These are phyloP conservation scores for Solanum clarkiae DNA, from an alignment of 257 asterid genomes.

Conservation along the genomic window DNA sequence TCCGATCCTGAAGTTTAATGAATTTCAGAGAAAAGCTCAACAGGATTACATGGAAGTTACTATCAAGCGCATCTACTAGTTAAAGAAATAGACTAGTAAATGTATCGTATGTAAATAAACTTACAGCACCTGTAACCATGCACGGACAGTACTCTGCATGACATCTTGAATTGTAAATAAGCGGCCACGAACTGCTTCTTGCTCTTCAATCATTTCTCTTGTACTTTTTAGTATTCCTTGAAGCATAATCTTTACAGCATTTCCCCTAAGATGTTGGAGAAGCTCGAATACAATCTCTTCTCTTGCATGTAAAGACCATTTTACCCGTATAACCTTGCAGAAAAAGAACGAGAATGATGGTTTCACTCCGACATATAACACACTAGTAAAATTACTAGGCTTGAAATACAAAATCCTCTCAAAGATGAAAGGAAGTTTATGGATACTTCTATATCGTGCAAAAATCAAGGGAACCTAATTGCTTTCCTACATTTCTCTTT, in stretches of 20 bases:
- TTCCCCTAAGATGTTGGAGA: conserved; percentile 82
- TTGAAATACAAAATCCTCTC: neutral
- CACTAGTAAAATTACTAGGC: neutral
- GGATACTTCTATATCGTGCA: neutral
- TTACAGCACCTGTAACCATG: conserved; percentile 77
- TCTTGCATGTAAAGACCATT: conserved; percentile 98
- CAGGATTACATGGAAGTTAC: neutral
- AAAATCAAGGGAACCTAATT: neutral
- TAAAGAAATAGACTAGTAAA: neutral
- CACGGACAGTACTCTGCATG: conserved; percentile 93
- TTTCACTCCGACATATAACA: neutral
- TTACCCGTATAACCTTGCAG: conserved; percentile 74
- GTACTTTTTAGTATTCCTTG: conserved; percentile 78
- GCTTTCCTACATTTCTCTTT: neutral
- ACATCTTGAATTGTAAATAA: conserved; percentile 95
- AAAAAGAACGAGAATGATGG: neutral
- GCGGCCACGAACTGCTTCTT: conserved; percentile 98
- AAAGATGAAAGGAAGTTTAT: neutral
- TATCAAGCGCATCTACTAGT: neutral
- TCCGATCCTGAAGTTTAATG: conserved; percentile 50
- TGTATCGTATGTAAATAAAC: neutral
- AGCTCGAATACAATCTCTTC: conserved; percentile 96
- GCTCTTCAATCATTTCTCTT: conserved; percentile 92
- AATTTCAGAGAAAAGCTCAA: neutral
- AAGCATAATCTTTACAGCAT: conserved; percentile 37